Evolutionary conservation across 1,284 basidiomycete species (phyloP).

Genomic region (Cryptococcus neoformans): DNA sequence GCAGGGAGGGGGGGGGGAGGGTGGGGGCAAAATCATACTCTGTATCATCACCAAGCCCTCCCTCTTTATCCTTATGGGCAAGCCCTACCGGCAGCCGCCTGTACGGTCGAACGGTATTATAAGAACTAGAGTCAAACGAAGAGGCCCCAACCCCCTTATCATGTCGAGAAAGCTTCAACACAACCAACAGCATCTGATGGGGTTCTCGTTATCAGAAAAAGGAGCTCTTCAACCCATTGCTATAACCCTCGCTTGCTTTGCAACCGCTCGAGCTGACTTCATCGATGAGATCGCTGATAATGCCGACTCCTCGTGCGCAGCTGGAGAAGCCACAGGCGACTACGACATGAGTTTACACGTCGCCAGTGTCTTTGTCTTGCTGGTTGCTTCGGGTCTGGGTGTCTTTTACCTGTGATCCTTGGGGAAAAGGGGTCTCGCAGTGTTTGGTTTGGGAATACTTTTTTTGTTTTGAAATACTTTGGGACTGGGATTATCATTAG

Average conservation of each 20-base stretch:
- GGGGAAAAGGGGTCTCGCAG: not conserved
- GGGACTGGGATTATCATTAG: constrained; percentile 10
- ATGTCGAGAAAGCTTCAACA: no score
- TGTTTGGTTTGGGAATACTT: not conserved
- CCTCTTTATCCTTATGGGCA: no score
- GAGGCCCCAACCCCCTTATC: no score
- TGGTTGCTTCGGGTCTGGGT: constrained; percentile 9
- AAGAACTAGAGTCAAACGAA: no score
- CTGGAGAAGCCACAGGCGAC: not conserved
- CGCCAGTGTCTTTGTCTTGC: constrained; percentile 11
- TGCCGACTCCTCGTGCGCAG: not conserved
- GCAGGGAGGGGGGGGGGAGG: no score
- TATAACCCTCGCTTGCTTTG: not conserved
- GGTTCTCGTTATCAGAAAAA: no score
- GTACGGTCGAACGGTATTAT: no score
- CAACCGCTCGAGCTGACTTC: not conserved
- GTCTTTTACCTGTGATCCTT: constrained; percentile 6
- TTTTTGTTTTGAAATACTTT: constrained; percentile 10
- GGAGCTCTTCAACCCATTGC: no score
- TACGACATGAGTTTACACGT: constrained; percentile 6
- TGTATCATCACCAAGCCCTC: no score
- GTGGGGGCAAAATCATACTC: no score
- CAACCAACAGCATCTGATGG: no score
- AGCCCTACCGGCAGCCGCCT: no score
- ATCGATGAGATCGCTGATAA: not conserved